These are phyloP conservation scores for Isabelozyma rhagii DNA, from an alignment of 805 yeast species.

Conservation along the genomic window DNA sequence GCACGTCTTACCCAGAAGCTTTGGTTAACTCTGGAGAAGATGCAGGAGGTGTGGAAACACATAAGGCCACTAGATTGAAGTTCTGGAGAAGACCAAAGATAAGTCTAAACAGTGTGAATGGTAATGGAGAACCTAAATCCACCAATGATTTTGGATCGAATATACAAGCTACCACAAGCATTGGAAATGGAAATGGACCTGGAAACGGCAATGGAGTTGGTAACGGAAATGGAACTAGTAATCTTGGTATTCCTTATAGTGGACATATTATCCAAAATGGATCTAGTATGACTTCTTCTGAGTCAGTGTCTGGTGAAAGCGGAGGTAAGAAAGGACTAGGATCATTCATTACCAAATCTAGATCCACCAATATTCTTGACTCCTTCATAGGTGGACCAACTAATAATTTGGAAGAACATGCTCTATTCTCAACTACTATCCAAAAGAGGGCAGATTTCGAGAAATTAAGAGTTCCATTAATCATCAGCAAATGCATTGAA, in stretches of 20 bases:
- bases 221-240: not conserved
- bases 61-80: constrained; percentile 40
- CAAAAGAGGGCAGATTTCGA: constrained; percentile 65
- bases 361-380: constrained; percentile 47
- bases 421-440: constrained; percentile 51
- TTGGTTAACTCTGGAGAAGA: constrained; percentile 6
- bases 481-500: constrained; percentile 65
- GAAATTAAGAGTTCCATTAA: constrained; percentile 59
- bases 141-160: not conserved
- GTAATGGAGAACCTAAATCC: not conserved
- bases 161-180: not conserved
- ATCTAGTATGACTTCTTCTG: not conserved
- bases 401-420: no score
- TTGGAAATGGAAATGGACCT: not conserved
- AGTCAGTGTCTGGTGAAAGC: not conserved
- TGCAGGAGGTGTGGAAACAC: constrained; percentile 27
- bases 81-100: constrained; percentile 45
- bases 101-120: constrained; percentile 13
- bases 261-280: not conserved
- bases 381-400: constrained; percentile 18
- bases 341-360: constrained; percentile 36
- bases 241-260: not conserved
- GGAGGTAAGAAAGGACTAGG: constrained; percentile 10
- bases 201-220: not conserved
- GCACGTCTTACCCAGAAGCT: constrained; percentile 3